Evolutionary conservation across 2,329 filamentous ascomycete species (phyloP).

Genomic region (Lachnellula cervina): DNA sequence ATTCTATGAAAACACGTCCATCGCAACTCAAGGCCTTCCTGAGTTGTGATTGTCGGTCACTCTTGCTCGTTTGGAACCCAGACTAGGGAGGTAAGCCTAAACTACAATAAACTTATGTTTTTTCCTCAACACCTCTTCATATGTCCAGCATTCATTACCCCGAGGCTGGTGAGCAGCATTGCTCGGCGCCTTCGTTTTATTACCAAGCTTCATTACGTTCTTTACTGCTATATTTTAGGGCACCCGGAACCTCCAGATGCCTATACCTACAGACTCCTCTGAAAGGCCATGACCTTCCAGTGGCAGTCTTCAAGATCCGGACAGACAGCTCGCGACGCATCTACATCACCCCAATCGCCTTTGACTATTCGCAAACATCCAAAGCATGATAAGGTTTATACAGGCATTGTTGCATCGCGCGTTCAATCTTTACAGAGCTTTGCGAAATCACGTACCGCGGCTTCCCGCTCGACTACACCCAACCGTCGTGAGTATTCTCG

Average conservation of each 20-base stretch:
- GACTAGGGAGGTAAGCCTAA: background rate
- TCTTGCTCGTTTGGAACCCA: conserved; percentile 6
- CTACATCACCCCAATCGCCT: conserved; percentile 3
- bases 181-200: conserved; percentile 2
- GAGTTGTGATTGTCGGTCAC: background rate
- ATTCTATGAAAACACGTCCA: conserved; percentile 14
- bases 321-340: conserved; percentile 4
- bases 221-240: conserved; percentile 4
- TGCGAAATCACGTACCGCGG: conserved; percentile 18
- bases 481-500: conserved; percentile 20
- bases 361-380: conserved; percentile 3
- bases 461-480: conserved; percentile 27
- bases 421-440: conserved; percentile 31
- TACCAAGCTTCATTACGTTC: background rate
- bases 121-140: background rate
- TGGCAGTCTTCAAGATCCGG: conserved; percentile 10
- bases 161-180: background rate
- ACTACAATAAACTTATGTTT: background rate
- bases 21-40: background rate
- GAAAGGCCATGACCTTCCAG: conserved; percentile 22
- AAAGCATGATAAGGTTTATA: conserved; percentile 24
- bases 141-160: background rate
- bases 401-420: conserved; percentile 34
- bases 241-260: conserved; percentile 1
- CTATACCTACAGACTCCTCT: conserved; percentile 2